Conservation (phyloP, 495 filamentous ascomycete species). For the Xylaria curta region DNA sequence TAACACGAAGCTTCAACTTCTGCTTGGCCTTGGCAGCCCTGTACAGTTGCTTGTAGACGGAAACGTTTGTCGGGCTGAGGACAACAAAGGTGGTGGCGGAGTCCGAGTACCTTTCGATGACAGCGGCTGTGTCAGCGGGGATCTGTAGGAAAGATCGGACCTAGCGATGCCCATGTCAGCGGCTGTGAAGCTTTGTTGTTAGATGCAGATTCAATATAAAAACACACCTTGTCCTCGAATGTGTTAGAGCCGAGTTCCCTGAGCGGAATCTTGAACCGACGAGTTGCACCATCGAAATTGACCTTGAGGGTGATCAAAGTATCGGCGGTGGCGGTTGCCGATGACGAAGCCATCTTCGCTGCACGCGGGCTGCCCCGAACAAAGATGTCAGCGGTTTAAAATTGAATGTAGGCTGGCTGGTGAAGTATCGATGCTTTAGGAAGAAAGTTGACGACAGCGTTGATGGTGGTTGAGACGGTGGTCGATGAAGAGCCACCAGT, state of each 20-base stretch:
- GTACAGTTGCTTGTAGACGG: constrained; percentile 95
- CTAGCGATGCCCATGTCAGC: constrained; percentile 55
- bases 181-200: not conserved
- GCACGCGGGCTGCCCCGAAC: not conserved
- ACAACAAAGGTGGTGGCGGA: constrained; percentile 81
- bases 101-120: constrained; percentile 96
- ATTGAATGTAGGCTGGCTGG: not conserved
- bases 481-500: constrained; percentile 12
- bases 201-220: not conserved
- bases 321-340: constrained; percentile 47
- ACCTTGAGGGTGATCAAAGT: constrained; percentile 88
- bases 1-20: constrained; percentile 90
- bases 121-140: constrained; percentile 66
- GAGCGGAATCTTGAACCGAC: constrained; percentile 89
- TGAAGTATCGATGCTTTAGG: not conserved
- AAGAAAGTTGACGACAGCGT: not conserved
- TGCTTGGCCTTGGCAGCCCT: constrained; percentile 98
- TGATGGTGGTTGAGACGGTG: constrained; percentile 6
- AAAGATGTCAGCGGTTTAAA: constrained; percentile 11
- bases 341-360: constrained; percentile 39
- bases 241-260: constrained; percentile 78
- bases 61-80: constrained; percentile 76
- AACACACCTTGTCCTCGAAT: constrained; percentile 86
- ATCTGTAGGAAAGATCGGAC: constrained; percentile 77
- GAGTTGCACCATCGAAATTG: constrained; percentile 65